Evolutionary conservation across 1,284 basidiomycete genomes (phyloP), one percentile per base, ranked within the genome.

Genomic region (Pseudozyma pruni): DNA sequence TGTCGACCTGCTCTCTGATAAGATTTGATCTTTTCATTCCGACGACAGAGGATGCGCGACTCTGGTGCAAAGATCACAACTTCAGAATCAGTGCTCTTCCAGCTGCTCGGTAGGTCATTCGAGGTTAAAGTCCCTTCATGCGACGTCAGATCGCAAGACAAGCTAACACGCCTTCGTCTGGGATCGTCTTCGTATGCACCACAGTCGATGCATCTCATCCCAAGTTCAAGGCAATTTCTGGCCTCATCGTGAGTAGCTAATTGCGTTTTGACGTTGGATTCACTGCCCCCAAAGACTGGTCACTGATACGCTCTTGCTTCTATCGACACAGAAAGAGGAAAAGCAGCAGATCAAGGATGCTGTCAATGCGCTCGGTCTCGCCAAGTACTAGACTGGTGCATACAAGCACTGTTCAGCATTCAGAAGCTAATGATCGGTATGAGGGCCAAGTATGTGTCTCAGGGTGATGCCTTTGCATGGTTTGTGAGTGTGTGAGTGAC

Each of bases 51-150:
- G 35, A 88, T 94, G 85, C 87, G 89, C 34, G 87, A 89, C 59
- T 89, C 88, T 3, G 93, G 93, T 1, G 91, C 88, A 1, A 85
- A 88, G 50, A 86, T 96, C 54, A 89, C 89, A 1, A 91, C 92
- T 0, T 91, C 90, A 71, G 94, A 96, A 81, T 91, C 90, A 58
- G 83, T 90, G 3, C 86, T 89, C 1, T 95, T 92, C 83, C 88
- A 92, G 76, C 85, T 94, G 19, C 87, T 91, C 4, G 55, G 61
- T 58, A 25, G 33, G 48, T 55, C 32, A 13, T 13, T 31, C n/a
- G n/a, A n/a, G n/a, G n/a, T n/a, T n/a, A n/a, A n/a, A n/a, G n/a
- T n/a, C n/a, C n/a, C n/a, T n/a, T n/a, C n/a, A n/a, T n/a, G n/a
- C n/a, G n/a, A n/a, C n/a, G n/a, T n/a, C n/a, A n/a, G n/a, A n/a